Base-by-base conservation (phyloP, 805 yeast species). In the Schwanniomyces polymorphus region DNA sequence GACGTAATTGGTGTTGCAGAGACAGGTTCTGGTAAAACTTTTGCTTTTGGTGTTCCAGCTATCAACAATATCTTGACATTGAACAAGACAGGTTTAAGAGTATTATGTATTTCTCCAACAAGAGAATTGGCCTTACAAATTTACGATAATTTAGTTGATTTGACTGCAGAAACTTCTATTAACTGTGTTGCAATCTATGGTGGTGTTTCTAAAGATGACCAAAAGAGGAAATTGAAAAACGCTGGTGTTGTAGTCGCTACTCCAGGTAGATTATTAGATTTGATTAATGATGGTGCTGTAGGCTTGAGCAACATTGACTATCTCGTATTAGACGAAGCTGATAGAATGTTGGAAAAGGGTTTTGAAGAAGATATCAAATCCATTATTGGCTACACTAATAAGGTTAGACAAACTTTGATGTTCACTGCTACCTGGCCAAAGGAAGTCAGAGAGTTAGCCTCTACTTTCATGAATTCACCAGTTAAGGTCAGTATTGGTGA, bases 341-440 rank as follows among this genome's bases (percentile, higher is more conserved):
- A 94, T 68, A 82, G 99, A 73, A 92, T 94, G 98, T 80, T 94
- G 50, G 99, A 94, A 67, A 94, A 88, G 69, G 99, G 99, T 31
- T 94, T 94, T 61, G 98, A 95, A 71, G 95, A 92, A 65, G 99
- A 92, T 68, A 92, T 94, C 63, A 90, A 88, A 65, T 76, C 79
- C 53, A 90, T 94, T 54, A 82, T 94, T 63, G 80, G 85, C 40
- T 72, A 75, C 47, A 78, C 89, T 12, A 74, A 79, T 21, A 64
- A 67, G 23, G 34, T 45, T 9, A 78, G 98, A 72, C 98, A 92
- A 70, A 94, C 99, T 0, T 77, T 94, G 53, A 94, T 94, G 98
- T 94, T 94, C 71, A 92, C 99, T 8, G 99, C 99, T n/a, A 94
- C 99, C 1, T 94, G 99, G 99, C 99, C 99, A n/a, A 88, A 88